Evolutionary conservation across 1,284 basidiomycete species (phyloP).

Genomic region (Naganishia sp.): DNA sequence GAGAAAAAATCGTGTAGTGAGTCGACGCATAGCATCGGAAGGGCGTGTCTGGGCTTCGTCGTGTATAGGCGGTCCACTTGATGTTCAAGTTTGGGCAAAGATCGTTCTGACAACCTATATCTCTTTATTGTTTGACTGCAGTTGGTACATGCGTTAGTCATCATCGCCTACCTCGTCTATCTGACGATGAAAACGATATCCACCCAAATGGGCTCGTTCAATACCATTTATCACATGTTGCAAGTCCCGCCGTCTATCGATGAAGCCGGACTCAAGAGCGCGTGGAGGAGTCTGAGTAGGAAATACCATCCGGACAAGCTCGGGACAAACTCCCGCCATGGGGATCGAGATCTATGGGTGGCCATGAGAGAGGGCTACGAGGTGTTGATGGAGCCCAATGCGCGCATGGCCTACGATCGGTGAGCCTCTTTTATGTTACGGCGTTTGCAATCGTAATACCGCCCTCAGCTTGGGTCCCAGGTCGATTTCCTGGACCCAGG

Average conservation of each 20-base stretch:
- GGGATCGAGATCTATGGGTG: slow-evolving; percentile 12
- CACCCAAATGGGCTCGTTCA: not conserved
- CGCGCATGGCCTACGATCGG: slow-evolving; percentile 27
- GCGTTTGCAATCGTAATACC: not conserved
- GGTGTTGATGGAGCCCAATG: slow-evolving; percentile 23
- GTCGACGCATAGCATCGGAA: not conserved
- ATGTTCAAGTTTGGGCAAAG: no score
- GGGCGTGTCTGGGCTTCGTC: not conserved
- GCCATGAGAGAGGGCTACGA: slow-evolving; percentile 20
- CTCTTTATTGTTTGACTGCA: not conserved
- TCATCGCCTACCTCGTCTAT: slow-evolving; percentile 22
- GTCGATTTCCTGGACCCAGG: slow-evolving; percentile 13
- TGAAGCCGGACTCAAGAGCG: slow-evolving; percentile 12
- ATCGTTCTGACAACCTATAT: not conserved
- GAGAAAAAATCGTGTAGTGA: slow-evolving; percentile 18
- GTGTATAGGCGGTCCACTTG: no score
- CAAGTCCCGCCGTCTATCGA: slow-evolving; percentile 1
- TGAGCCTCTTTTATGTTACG: not conserved
- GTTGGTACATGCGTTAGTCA: slow-evolving; percentile 8
- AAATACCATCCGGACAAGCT: slow-evolving; percentile 22
- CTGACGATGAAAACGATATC: not conserved
- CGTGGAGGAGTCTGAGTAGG: slow-evolving; percentile 15
- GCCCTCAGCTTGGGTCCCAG: slow-evolving; percentile 14
- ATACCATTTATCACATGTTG: slow-evolving; percentile 5
- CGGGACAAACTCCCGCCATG: not conserved